These are phyloP conservation scores for Venturia effusa DNA, from an alignment of 2,329 filamentous ascomycete species.

Conservation along the genomic window DNA sequence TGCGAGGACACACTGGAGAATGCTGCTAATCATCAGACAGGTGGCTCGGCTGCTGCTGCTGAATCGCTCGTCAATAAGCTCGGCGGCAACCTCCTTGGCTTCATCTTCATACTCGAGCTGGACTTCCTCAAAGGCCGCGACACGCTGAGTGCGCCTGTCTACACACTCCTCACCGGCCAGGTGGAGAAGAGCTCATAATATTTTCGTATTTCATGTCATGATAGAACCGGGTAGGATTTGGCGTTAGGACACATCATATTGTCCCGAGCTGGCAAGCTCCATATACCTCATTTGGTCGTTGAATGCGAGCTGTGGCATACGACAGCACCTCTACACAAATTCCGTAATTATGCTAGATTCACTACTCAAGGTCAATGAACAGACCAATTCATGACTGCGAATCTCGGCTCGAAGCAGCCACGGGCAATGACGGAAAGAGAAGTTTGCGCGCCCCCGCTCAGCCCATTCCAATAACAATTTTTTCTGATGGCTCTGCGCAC, in stretches of 20 bases:
- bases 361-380: neutral
- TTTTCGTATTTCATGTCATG: neutral
- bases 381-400: neutral
- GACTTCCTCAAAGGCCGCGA: slow-evolving; percentile 85
- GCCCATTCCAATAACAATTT: neutral
- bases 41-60: slow-evolving; percentile 82
- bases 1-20: slow-evolving; percentile 24
- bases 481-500: neutral
- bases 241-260: neutral
- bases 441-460: neutral
- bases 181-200: slow-evolving; percentile 17
- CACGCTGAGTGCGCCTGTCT: slow-evolving; percentile 74
- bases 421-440: neutral
- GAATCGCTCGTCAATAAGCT: slow-evolving; percentile 77
- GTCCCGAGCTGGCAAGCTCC: neutral
- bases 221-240: neutral
- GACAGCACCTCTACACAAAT: neutral
- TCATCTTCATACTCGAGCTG: slow-evolving; percentile 91
- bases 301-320: neutral
- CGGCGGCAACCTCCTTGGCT: slow-evolving; percentile 77
- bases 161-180: slow-evolving; percentile 68
- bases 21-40: slow-evolving; percentile 34
- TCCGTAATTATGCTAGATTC: neutral
- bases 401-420: neutral
- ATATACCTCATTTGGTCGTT: slow-evolving; percentile 2